Percentiles rank a stretch among this genome's conserved stretches.
phyloP scores from a whole-genome alignment of 1,139 yeast genomes.

The Insectozyma bohioensis region DNA sequence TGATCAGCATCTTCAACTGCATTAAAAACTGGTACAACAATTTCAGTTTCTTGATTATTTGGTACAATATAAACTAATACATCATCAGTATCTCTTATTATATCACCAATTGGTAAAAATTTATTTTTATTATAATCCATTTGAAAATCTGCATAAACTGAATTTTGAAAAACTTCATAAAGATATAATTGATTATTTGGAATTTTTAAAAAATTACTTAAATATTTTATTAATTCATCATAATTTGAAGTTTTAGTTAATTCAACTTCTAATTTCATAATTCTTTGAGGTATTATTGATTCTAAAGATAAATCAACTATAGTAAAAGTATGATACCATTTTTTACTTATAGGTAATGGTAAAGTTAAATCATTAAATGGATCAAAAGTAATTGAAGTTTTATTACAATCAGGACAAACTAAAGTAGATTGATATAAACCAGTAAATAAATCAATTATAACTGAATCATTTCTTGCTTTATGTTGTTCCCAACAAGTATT shows the following conservation, averaged over 20 bases:
- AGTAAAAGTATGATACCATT: conserved; percentile 69
- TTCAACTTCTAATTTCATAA: conserved; percentile 63
- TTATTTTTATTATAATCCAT: conserved; percentile 56
- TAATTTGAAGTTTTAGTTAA: conserved; percentile 65
- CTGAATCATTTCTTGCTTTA: conserved; percentile 78
- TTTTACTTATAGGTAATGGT: conserved; percentile 77
- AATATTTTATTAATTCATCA: conserved; percentile 60
- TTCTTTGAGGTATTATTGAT: conserved; percentile 28
- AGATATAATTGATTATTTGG: conserved; percentile 50
- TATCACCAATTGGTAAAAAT: conserved; percentile 67
- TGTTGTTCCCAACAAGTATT: conserved; percentile 80
- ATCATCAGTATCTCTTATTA: conserved; percentile 63
- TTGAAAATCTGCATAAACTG: conserved; percentile 71
- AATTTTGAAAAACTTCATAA: conserved; percentile 69
- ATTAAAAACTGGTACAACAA: conserved; percentile 70
- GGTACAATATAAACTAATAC: conserved; percentile 71
- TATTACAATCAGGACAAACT: conserved; percentile 81
- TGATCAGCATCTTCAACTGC: conserved; percentile 45
- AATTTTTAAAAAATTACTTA: conserved; percentile 52
- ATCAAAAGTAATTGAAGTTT: conserved; percentile 86
- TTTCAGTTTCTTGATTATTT: conserved; percentile 39
- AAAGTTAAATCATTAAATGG: conserved; percentile 90
- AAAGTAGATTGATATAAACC: conserved; percentile 89
- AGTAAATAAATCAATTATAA: conserved; percentile 81
- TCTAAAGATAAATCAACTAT: conserved; percentile 59